Evolutionary conservation across 2,329 filamentous ascomycete species (phyloP).

Genomic region (Cordyceps cateniannulata): DNA sequence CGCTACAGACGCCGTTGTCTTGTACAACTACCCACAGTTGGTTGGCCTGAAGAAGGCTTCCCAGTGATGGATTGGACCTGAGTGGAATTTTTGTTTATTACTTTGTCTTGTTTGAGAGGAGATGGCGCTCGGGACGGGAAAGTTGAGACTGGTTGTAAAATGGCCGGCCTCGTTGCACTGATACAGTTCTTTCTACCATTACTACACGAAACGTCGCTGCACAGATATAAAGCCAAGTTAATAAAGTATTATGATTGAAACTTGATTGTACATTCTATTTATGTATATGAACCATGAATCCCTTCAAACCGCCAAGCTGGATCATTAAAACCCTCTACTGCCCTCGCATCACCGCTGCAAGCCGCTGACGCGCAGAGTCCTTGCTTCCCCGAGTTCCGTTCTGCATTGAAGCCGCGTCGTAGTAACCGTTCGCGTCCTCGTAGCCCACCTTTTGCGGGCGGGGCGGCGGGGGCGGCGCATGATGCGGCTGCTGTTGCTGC

Average conservation of each 20-base stretch:
- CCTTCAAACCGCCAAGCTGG: neutral
- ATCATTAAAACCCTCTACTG: neutral
- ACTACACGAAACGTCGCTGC: too few relatives aligned
- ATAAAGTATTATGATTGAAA: neutral
- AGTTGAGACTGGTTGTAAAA: neutral
- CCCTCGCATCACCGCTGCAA: constrained; percentile 10
- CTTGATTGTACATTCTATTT: neutral
- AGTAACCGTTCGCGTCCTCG: constrained; percentile 28
- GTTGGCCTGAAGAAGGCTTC: constrained; percentile 2
- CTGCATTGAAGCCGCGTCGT: constrained; percentile 22
- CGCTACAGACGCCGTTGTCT: constrained; percentile 3
- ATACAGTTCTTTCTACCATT: too few relatives aligned
- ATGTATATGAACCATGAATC: neutral
- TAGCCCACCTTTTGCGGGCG: constrained; percentile 30
- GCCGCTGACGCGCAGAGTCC: constrained; percentile 10
- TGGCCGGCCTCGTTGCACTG: neutral
- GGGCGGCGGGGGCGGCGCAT: constrained; percentile 29
- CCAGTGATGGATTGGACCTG: neutral
- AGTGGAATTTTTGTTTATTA: neutral
- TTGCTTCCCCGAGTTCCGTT: constrained; percentile 3
- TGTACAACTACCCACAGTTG: constrained; percentile 6
- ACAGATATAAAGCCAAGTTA: neutral
- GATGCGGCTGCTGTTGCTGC: constrained; percentile 16
- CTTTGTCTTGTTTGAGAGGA: neutral
- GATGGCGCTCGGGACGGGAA: neutral